These are phyloP conservation scores for Colletotrichum navitas DNA, from an alignment of 2,329 filamentous ascomycete genomes.

Conservation along the genomic window DNA sequence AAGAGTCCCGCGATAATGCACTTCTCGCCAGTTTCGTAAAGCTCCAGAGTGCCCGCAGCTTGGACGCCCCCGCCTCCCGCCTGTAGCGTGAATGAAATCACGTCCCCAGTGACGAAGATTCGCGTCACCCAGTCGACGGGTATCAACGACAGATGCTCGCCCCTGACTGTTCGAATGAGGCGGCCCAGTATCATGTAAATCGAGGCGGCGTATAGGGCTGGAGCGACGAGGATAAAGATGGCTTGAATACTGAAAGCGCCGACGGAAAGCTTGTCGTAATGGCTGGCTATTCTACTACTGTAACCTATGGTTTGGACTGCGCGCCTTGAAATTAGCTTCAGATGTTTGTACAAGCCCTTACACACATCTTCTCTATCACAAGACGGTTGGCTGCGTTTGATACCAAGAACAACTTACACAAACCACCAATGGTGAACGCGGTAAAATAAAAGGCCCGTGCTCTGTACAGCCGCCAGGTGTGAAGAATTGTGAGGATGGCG, in stretches of 20 bases:
- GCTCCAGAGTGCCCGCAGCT: conserved; percentile 38
- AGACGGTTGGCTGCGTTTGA: too few relatives aligned
- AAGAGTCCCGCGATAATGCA: conserved; percentile 65
- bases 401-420: conserved; percentile 43
- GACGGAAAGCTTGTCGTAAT: conserved; percentile 29
- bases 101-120: conserved; percentile 61
- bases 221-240: conserved; percentile 45
- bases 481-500: conserved; percentile 19
- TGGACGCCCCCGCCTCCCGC: conserved; percentile 52
- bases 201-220: conserved; percentile 41
- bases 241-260: conserved; percentile 45
- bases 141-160: conserved; percentile 43
- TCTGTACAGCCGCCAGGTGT: conserved; percentile 34
- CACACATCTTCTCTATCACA: too few relatives aligned
- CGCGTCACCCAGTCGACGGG: conserved; percentile 55
- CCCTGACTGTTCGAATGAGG: conserved; percentile 48
- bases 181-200: conserved; percentile 49
- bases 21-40: conserved; percentile 53
- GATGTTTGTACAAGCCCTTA: not conserved
- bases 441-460: conserved; percentile 40
- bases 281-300: conserved; percentile 44
- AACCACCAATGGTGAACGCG: conserved; percentile 38
- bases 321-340: not conserved
- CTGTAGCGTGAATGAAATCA: conserved; percentile 60
- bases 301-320: conserved; percentile 45